Conservation (phyloP, 2,329 filamentous ascomycete genomes). For the Phoma sp. region DNA sequence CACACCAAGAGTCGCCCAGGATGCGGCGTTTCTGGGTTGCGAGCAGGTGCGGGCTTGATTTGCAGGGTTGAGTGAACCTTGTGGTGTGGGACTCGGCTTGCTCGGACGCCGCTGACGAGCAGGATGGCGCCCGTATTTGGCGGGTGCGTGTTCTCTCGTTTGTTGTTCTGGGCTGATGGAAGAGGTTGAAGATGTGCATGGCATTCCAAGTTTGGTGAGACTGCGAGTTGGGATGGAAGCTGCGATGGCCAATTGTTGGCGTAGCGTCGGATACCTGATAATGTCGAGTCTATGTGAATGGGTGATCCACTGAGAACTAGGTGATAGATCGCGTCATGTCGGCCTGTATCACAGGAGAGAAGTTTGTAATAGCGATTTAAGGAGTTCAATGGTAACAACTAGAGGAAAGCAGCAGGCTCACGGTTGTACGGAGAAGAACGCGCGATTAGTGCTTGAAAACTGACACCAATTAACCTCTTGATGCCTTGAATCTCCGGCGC, state of each 20-base stretch:
- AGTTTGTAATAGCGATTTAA: background rate
- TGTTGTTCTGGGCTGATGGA: constrained; percentile 1
- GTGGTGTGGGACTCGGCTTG: background rate
- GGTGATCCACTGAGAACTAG: no score
- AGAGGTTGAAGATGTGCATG: background rate
- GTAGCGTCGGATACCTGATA: no score
- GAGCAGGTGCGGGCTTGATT: background rate
- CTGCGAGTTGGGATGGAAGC: background rate
- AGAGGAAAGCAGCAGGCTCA: no score
- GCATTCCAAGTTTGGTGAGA: background rate
- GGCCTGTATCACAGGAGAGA: no score
- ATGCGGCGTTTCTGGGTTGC: background rate
- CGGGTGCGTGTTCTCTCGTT: background rate
- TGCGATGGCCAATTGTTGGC: background rate
- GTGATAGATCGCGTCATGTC: no score
- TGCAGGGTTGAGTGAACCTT: background rate
- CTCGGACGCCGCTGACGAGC: constrained; percentile 4
- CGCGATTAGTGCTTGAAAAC: no score
- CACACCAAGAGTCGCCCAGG: constrained; percentile 4
- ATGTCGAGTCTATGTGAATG: no score
- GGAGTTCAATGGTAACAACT: background rate
- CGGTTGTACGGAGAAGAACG: no score
- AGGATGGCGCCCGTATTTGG: background rate
- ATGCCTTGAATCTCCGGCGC: no score
- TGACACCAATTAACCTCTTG: no score